These are phyloP conservation scores for Mycena albidolilacea DNA, from an alignment of 768 basidiomycete genomes.

Conservation along the genomic window DNA sequence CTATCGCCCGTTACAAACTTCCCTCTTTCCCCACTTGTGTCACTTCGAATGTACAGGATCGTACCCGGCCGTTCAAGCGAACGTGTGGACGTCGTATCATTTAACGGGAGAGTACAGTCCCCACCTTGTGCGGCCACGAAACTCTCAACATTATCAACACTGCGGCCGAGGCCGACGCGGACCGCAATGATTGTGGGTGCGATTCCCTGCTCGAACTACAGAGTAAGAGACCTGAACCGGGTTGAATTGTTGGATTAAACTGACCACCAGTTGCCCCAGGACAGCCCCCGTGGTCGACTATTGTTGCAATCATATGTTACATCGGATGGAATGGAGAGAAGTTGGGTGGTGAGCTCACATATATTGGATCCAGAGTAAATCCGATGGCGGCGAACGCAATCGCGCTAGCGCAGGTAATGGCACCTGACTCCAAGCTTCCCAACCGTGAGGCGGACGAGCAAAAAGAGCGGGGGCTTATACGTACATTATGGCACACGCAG, in stretches of 20 bases:
- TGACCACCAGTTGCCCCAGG: constrained; percentile 4
- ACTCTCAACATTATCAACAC: background rate
- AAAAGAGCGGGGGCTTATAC: background rate
- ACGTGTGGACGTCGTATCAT: too few species aligned
- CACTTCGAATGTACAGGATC: too few species aligned
- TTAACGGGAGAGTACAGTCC: too few species aligned
- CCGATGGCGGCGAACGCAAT: constrained; percentile 11
- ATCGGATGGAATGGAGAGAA: background rate
- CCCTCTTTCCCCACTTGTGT: too few species aligned
- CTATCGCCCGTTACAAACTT: too few species aligned
- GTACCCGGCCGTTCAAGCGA: too few species aligned
- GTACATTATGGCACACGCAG: constrained; percentile 2
- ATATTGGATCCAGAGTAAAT: constrained; percentile 6
- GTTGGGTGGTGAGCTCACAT: constrained; percentile 15
- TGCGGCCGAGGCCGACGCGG: too few species aligned
- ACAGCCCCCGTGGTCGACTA: constrained; percentile 6
- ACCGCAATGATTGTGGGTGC: too few species aligned
- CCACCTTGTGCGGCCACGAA: too few species aligned
- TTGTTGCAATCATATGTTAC: background rate
- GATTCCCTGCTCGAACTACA: background rate
- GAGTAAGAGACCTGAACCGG: background rate
- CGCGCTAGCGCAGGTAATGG: constrained; percentile 1
- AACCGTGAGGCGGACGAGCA: background rate
- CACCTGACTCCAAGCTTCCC: background rate
- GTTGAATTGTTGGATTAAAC: background rate